Percentiles rank a stretch among this genome's conserved stretches.
phyloP scores from a whole-genome alignment of 2,329 filamentous ascomycete species.

The Triangularia setosa region DNA sequence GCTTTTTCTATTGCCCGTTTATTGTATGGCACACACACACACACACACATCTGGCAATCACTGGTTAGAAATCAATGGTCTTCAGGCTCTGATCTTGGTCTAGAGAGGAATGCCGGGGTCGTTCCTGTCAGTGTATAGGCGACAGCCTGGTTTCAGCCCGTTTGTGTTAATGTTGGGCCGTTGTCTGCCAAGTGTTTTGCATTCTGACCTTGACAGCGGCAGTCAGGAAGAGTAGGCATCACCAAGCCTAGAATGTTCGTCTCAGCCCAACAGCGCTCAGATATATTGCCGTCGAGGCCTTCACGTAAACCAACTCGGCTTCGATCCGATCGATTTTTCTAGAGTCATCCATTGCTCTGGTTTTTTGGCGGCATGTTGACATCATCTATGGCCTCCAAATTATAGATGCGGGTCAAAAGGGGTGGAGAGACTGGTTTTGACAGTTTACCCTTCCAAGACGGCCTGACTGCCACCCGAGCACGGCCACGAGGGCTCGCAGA shows the following conservation, averaged over 20 bases:
- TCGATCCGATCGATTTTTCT: background rate
- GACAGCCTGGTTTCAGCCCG: background rate
- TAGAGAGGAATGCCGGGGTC: background rate
- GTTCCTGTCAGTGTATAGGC: background rate
- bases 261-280: background rate
- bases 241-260: background rate
- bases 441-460: background rate
- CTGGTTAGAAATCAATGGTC: background rate
- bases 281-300: background rate
- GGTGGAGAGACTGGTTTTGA: background rate
- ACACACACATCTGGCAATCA: background rate
- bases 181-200: background rate
- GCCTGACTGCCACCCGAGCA: background rate
- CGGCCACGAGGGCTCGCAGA: background rate
- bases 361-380: background rate
- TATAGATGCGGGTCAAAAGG: background rate
- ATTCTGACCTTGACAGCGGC: background rate
- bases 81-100: background rate
- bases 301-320: background rate
- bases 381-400: background rate
- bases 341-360: background rate
- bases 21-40: background rate
- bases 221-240: background rate
- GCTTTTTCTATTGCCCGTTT: background rate
- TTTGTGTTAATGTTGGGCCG: background rate